Conservation (phyloP, 192 early-diverging fungal genomes). For the Piromyces finnis region DNA sequence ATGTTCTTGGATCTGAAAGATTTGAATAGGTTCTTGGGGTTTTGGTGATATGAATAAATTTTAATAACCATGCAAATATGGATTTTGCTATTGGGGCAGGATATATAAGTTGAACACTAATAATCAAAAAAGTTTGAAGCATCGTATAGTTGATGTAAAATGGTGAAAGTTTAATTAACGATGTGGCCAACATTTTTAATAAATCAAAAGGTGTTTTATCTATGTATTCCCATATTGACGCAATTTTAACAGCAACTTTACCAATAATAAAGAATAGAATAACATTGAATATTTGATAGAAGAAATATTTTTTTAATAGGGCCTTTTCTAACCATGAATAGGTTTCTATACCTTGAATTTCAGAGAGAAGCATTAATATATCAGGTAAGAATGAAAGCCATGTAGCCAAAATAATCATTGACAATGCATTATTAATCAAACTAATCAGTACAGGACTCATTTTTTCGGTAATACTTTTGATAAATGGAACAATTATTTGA, state of each 20-base stretch:
- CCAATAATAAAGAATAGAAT: slow-evolving; percentile 54
- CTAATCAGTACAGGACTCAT: slow-evolving; percentile 27
- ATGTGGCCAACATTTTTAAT: background rate
- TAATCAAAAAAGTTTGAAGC: slow-evolving; percentile 48
- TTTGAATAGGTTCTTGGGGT: slow-evolving; percentile 66
- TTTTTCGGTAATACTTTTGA: slow-evolving; percentile 27
- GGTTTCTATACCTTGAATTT: background rate
- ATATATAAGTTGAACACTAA: slow-evolving; percentile 49
- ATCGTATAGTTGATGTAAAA: slow-evolving; percentile 63
- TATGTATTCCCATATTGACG: slow-evolving; percentile 39
- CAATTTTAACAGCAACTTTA: slow-evolving; percentile 41
- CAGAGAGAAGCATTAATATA: slow-evolving; percentile 20
- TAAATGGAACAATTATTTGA: slow-evolving; percentile 30
- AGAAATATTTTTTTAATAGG: slow-evolving; percentile 37
- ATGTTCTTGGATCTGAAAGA: slow-evolving; percentile 31
- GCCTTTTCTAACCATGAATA: background rate
- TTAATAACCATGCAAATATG: slow-evolving; percentile 24
- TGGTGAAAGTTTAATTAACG: slow-evolving; percentile 26
- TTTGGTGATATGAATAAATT: slow-evolving; percentile 32
- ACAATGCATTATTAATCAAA: slow-evolving; percentile 39
- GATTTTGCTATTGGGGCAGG: slow-evolving; percentile 22
- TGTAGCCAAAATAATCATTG: slow-evolving; percentile 44
- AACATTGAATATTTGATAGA: slow-evolving; percentile 58
- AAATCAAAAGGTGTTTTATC: background rate
- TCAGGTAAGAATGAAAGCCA: slow-evolving; percentile 55